Base-by-base conservation (phyloP, 768 basidiomycete species). In the Suillus discolor region DNA sequence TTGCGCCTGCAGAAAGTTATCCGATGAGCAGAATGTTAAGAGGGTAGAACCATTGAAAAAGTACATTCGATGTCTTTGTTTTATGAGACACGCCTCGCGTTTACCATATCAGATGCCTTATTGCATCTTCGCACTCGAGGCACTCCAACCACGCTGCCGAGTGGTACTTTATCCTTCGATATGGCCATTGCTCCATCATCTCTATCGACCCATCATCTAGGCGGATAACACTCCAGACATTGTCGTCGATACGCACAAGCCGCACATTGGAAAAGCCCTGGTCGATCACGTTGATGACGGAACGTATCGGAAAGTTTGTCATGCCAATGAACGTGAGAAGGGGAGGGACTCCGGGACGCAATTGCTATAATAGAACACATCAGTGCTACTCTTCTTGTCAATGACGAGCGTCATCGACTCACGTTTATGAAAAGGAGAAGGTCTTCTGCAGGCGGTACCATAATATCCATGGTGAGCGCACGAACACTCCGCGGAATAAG, bases 91-190 rank as follows among this genome's bases (percentile, higher is more conserved):
- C 1, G 25, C 23, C 15, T 13, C 39, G 25, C 18, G 7, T 57
- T 38, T 12, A n/a, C 39, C 38, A 59, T 28, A 28, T 6, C 39
- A 59, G 28, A 18, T 59, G 57, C 73, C 75, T 75, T 16, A 80
- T 70, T 36, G 87, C 88, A 66, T 88, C 85, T 67, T 84, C 84
- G 68, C 89, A 90, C 0, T 85, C 87, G 44, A 84, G 73, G 80
- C 87, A 87, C 72, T 89, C 87, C 28, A 91, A 77, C 88, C 88
- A 89, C 69, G 89, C 87, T 20, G 74, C 75, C 4, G 81, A 79
- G 66, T 87, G 84, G 68, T 85, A 86, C 67, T 78, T 74, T 25
- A 79, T 83, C 44, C 86, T 78, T 66, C 83, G 74, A 65, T 81
- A 82, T 6, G 88, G 82, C 85, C 88, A 90, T 64, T 82, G 82